Percentiles rank a stretch among this genome's conserved stretches.
Evolutionary conservation across 169 alveolate species (phyloP).

Genomic region (Babesia caballi): DNA sequence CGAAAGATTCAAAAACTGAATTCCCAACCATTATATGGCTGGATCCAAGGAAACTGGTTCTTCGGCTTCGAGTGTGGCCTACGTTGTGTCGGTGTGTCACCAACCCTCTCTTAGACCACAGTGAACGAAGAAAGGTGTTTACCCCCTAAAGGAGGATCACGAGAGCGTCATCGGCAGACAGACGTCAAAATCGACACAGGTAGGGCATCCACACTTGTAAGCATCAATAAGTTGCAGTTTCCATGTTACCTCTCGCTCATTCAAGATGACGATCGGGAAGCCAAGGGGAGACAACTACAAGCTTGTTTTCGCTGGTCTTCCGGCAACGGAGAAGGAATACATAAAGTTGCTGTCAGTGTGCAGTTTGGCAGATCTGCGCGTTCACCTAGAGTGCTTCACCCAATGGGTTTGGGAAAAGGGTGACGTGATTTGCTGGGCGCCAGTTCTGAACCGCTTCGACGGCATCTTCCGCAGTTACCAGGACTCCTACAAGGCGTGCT

Average conservation of each 20-base stretch:
- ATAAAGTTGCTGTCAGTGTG: conserved; percentile 69
- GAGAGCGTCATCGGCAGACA: too few relatives aligned
- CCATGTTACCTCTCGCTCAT: not conserved
- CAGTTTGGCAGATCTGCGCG: conserved; percentile 44
- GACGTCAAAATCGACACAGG: too few relatives aligned
- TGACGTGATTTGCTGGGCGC: conserved; percentile 78
- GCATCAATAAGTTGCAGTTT: not conserved
- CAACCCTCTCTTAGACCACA: too few relatives aligned
- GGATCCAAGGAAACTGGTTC: too few relatives aligned
- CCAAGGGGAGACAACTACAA: conserved; percentile 79
- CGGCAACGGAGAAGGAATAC: conserved; percentile 71
- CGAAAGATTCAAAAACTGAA: too few relatives aligned
- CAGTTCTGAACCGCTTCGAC: conserved; percentile 77
- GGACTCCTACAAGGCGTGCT: conserved; percentile 37
- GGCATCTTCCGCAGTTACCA: conserved; percentile 66
- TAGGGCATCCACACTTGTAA: not conserved
- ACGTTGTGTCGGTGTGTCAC: too few relatives aligned
- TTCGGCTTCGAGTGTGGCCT: too few relatives aligned
- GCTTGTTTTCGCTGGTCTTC: conserved; percentile 68
- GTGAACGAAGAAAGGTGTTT: too few relatives aligned
- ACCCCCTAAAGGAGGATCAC: too few relatives aligned
- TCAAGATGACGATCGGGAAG: conserved; percentile 72
- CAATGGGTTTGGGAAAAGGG: conserved; percentile 81
- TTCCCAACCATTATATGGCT: too few relatives aligned
- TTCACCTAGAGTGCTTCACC: conserved; percentile 70